Evolutionary conservation across 495 filamentous ascomycete genomes (phyloP).

Genomic region (Astrothelium macrocarpum): DNA sequence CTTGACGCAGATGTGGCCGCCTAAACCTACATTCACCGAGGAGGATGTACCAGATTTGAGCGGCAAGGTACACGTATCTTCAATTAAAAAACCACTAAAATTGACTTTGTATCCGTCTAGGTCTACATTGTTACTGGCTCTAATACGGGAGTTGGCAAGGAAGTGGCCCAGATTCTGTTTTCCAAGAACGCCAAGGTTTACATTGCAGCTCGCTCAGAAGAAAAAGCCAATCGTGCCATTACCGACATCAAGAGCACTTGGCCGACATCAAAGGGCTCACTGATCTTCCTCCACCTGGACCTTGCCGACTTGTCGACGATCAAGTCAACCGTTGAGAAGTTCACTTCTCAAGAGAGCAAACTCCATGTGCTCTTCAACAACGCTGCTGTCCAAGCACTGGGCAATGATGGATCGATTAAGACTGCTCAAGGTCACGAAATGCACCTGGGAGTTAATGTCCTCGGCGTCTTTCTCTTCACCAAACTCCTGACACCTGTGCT

Average conservation of each 20-base stretch:
- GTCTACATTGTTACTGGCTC: conserved; percentile 42
- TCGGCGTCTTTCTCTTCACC: conserved; percentile 40
- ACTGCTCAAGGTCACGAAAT: conserved; percentile 34
- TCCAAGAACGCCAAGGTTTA: conserved; percentile 33
- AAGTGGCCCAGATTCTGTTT: conserved; percentile 30
- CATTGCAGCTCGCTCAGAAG: conserved; percentile 30
- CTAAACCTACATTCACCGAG: conserved; percentile 17
- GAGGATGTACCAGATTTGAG: conserved; percentile 8
- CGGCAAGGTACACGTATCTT: conserved; percentile 18
- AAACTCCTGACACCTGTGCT: conserved; percentile 38
- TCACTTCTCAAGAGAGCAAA: conserved; percentile 28
- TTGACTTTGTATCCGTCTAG: background rate
- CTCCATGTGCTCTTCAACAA: conserved; percentile 44
- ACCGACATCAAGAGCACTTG: conserved; percentile 14
- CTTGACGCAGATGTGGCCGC: conserved; percentile 13
- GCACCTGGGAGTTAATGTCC: conserved; percentile 37
- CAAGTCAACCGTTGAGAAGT: conserved; percentile 28
- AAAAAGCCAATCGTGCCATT: conserved; percentile 31
- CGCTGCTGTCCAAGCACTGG: conserved; percentile 31
- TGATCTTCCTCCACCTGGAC: conserved; percentile 33
- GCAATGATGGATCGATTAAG: conserved; percentile 13
- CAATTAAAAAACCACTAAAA: no score
- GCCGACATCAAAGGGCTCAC: conserved; percentile 18
- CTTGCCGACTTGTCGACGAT: conserved; percentile 36
- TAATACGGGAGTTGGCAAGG: background rate